Percentiles rank a stretch among this genome's conserved stretches.
phyloP scores from a whole-genome alignment of 2,329 filamentous ascomycete genomes.

The Hymenoscyphus fructigenus region DNA sequence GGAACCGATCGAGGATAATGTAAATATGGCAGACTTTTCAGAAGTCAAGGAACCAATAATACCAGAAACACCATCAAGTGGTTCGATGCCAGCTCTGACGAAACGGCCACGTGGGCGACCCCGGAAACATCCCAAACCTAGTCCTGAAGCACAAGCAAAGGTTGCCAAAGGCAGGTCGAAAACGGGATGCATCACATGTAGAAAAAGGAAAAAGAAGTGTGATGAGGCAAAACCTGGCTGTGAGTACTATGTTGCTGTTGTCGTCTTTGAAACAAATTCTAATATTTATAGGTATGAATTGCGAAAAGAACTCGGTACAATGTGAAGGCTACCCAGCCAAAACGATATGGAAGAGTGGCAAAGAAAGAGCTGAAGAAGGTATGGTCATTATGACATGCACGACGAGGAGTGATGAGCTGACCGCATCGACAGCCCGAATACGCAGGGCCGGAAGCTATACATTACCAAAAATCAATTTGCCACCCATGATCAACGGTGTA shows the following conservation, averaged over 20 bases:
- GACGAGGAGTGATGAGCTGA: conserved; percentile 30
- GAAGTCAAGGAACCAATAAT: conserved; percentile 43
- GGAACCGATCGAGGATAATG: conserved; percentile 51
- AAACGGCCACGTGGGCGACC: conserved; percentile 77
- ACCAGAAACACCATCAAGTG: conserved; percentile 21
- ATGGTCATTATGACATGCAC: conserved; percentile 32
- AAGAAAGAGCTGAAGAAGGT: conserved; percentile 69
- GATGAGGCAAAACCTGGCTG: conserved; percentile 67
- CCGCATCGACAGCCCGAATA: conserved; percentile 45
- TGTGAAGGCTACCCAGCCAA: conserved; percentile 90
- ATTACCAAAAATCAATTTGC: conserved; percentile 55
- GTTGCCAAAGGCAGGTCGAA: conserved; percentile 74
- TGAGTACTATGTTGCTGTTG: conserved; percentile 43
- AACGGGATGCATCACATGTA: conserved; percentile 67
- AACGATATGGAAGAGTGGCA: conserved; percentile 83
- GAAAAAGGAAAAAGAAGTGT: conserved; percentile 71
- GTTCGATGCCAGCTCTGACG: conserved; percentile 18
- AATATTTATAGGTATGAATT: conserved; percentile 67
- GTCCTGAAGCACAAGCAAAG: conserved; percentile 60
- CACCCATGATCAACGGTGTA: conserved; percentile 73
- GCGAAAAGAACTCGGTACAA: conserved; percentile 88
- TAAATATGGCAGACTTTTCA: conserved; percentile 53
- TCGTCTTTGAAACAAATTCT: conserved; percentile 14
- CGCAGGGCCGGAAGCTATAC: conserved; percentile 42
- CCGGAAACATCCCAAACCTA: conserved; percentile 68